Evolutionary conservation across 352 stramenopile genomes (phyloP).

Genomic region (Phytophthora sp.): DNA sequence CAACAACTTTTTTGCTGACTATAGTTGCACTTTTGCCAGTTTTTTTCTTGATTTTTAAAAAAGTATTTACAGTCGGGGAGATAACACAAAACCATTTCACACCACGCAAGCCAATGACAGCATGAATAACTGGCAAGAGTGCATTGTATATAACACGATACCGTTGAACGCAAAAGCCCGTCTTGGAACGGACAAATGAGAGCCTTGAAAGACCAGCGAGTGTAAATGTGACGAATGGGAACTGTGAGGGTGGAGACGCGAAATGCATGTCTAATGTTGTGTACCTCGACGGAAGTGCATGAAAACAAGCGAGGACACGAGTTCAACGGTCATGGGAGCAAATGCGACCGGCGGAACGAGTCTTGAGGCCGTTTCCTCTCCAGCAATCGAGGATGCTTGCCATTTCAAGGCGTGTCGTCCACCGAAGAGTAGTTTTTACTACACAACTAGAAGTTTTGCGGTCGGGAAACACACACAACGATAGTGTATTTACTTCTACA

Average conservation of each 20-base stretch:
- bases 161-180: constrained; percentile 1
- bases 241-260: too few species aligned
- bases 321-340: not conserved
- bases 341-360: not conserved
- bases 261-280: too few species aligned
- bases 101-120: not conserved
- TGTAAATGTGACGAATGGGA: constrained; percentile 8
- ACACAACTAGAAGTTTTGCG: too few species aligned
- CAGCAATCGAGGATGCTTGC: too few species aligned
- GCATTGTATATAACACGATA: not conserved
- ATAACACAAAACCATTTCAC: not conserved
- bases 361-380: not conserved
- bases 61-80: not conserved
- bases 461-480: constrained; percentile 28
- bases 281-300: too few species aligned
- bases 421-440: too few species aligned
- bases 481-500: constrained; percentile 36
- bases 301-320: not conserved
- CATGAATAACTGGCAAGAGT: too few species aligned
- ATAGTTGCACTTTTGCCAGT: not conserved
- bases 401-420: too few species aligned
- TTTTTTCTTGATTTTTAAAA: not conserved
- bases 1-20: not conserved
- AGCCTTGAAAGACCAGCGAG: too few species aligned
- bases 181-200: constrained; percentile 3